A percentile compares a stretch with the other conserved stretches of the same genome.
Evolutionary conservation across 345 rosid species (phyloP).

Genomic region (Murraya koenigii): DNA sequence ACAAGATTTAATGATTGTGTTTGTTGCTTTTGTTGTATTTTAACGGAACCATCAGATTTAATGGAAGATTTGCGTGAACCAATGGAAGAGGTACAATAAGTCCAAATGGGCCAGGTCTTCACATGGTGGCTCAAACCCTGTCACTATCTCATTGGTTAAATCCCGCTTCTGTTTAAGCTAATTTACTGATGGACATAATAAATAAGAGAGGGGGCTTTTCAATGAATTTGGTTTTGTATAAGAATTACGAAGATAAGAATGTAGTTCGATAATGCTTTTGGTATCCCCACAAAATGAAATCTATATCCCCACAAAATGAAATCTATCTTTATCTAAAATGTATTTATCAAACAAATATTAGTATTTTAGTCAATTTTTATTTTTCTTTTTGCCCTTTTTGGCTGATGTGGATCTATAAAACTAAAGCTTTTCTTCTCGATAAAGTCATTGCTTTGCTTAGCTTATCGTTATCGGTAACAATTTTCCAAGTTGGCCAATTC

Average conservation of each 20-base stretch:
- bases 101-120: neutral
- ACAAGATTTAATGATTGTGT: constrained; percentile 9
- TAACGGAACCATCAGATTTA: neutral
- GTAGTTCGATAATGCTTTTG: neutral
- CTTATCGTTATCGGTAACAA: constrained; percentile 7
- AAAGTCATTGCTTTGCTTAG: neutral
- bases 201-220: neutral
- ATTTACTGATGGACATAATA: neutral
- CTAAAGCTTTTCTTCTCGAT: neutral
- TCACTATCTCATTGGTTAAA: neutral
- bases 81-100: neutral
- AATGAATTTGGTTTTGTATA: neutral
- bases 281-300: neutral
- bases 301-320: neutral
- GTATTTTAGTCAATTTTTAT: neutral
- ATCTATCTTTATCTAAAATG: neutral
- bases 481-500: neutral
- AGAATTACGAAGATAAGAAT: neutral
- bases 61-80: neutral
- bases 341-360: neutral
- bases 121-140: neutral
- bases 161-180: neutral
- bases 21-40: neutral
- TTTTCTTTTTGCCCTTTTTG: neutral
- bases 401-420: neutral